phyloP scores from a whole-genome alignment of 306 rosid species.

The Quercus ilex region DNA sequence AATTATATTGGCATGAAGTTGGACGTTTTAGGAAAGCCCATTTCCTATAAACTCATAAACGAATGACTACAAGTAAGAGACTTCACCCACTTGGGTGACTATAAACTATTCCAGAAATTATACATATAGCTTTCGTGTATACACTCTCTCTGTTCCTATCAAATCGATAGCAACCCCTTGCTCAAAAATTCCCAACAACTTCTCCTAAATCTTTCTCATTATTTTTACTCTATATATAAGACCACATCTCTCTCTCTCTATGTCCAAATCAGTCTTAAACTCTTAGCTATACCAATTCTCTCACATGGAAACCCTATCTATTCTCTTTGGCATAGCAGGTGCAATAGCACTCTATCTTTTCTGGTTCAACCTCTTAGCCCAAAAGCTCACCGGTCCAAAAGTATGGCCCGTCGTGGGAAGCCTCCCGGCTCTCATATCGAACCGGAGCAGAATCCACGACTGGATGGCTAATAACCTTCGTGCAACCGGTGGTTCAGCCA shows the following conservation, averaged over 20 bases:
- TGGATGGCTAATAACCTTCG: slow-evolving; percentile 75
- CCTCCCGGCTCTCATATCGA: slow-evolving; percentile 55
- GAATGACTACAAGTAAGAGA: neutral
- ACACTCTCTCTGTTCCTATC: slow-evolving; percentile 18
- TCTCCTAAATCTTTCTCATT: slow-evolving; percentile 38
- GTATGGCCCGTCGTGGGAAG: slow-evolving; percentile 76
- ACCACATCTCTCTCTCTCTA: slow-evolving; percentile 1
- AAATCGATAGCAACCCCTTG: slow-evolving; percentile 31
- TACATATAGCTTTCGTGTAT: neutral
- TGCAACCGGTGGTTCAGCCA: slow-evolving; percentile 41
- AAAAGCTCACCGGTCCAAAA: slow-evolving; percentile 67
- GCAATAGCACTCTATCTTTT: slow-evolving; percentile 38
- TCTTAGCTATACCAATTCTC: neutral
- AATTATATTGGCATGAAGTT: neutral
- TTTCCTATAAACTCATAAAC: neutral
- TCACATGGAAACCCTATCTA: slow-evolving; percentile 40
- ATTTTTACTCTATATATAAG: slow-evolving; percentile 21
- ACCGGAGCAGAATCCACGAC: slow-evolving; percentile 67
- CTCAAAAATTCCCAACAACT: slow-evolving; percentile 60
- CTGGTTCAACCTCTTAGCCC: slow-evolving; percentile 57
- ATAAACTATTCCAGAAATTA: neutral
- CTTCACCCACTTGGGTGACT: neutral
- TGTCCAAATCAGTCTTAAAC: neutral
- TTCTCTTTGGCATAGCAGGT: slow-evolving; percentile 36
- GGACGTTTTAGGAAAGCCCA: neutral